These are phyloP conservation scores for Posidonia australis DNA, from an alignment of 106 monocot genomes.

Conservation along the genomic window DNA sequence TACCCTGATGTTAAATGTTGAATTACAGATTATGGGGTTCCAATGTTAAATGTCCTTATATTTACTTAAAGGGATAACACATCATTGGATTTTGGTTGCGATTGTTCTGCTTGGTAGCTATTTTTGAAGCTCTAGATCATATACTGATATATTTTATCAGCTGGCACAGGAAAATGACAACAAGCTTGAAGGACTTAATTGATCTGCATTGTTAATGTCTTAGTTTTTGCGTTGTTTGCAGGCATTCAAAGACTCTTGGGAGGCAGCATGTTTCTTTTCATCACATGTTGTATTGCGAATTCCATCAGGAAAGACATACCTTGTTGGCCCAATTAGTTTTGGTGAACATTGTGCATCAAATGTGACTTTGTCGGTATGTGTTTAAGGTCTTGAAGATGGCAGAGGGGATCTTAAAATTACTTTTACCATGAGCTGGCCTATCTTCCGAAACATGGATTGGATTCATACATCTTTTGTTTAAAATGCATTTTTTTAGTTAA, in stretches of 20 bases:
- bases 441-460: slow-evolving; percentile 12
- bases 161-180: background rate
- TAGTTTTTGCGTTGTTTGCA: no score
- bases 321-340: slow-evolving; percentile 39
- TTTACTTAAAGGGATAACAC: no score
- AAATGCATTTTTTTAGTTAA: background rate
- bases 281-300: slow-evolving; percentile 25
- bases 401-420: background rate
- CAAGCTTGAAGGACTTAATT: background rate
- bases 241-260: slow-evolving; percentile 65
- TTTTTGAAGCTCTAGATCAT: no score
- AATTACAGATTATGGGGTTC: background rate
- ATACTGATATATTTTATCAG: background rate
- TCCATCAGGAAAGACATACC: slow-evolving; percentile 39
- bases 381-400: background rate
- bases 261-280: slow-evolving; percentile 37
- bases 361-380: slow-evolving; percentile 41
- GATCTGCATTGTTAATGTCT: background rate
- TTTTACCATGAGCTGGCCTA: background rate
- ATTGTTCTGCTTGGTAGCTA: background rate
- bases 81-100: no score
- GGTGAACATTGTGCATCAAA: slow-evolving; percentile 46
- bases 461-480: background rate
- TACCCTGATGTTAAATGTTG: background rate
- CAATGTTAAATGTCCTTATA: no score